Evolutionary conservation across 208 protist species (phyloP).

Genomic region (Trichomonas vaginalis): DNA sequence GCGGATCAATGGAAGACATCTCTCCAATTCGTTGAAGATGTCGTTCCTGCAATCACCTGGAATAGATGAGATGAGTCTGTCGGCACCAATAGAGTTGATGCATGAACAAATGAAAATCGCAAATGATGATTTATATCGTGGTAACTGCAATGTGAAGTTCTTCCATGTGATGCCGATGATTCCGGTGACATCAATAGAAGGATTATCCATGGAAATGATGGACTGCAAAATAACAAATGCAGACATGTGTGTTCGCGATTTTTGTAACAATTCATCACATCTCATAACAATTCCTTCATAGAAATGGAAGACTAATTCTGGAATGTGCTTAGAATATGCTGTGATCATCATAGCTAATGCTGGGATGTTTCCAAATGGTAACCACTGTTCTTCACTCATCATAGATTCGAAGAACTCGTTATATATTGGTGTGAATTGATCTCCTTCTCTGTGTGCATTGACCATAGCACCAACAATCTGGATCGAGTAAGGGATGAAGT

Average conservation of each 20-base stretch:
- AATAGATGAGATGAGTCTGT: neutral
- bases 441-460: neutral
- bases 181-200: neutral
- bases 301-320: neutral
- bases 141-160: neutral
- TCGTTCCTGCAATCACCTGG: neutral
- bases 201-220: neutral
- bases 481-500: neutral
- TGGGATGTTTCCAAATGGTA: neutral
- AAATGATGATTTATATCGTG: neutral
- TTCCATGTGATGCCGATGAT: neutral
- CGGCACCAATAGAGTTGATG: neutral
- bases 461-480: neutral
- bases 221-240: neutral
- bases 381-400: neutral
- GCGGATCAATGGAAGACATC: neutral
- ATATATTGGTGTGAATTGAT: neutral
- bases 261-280: neutral
- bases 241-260: neutral
- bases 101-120: neutral
- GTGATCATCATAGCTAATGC: neutral
- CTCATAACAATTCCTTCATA: neutral
- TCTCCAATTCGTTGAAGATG: neutral
- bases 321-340: neutral
- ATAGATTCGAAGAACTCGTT: neutral